Conservation (phyloP, 495 filamentous ascomycete species). For the Usnea hakonensis region DNA sequence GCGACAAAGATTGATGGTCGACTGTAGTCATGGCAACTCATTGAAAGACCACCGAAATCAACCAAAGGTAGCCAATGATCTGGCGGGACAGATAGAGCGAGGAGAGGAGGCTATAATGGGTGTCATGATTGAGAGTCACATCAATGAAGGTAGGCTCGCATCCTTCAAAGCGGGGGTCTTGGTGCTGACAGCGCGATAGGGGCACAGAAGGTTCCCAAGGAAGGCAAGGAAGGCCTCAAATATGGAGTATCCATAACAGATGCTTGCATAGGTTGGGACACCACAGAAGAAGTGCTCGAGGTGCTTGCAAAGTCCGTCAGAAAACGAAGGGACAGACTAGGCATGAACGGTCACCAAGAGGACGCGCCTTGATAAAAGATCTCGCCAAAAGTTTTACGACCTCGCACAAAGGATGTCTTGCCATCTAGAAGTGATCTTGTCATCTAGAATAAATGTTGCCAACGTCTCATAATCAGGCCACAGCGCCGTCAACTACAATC, state of each 20-base stretch:
- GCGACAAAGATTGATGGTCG: conserved; percentile 88
- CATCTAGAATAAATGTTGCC: too few species aligned
- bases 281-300: conserved; percentile 76
- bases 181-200: conserved; percentile 10
- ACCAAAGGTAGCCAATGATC: conserved; percentile 75
- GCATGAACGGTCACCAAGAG: conserved; percentile 29
- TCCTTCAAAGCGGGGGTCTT: too few species aligned
- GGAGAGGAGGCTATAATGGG: conserved; percentile 87
- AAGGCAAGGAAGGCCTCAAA: conserved; percentile 69
- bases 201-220: conserved; percentile 77
- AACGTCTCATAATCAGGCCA: too few species aligned
- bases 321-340: conserved; percentile 50
- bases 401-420: too few species aligned
- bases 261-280: conserved; percentile 93
- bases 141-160: conserved; percentile 68
- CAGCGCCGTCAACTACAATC: too few species aligned
- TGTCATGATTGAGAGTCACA: conserved; percentile 98
- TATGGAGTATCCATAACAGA: conserved; percentile 97
- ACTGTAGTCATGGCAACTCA: conserved; percentile 84
- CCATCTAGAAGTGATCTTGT: too few species aligned
- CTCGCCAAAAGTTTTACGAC: neutral
- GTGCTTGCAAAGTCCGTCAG: conserved; percentile 79
- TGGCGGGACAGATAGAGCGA: conserved; percentile 77
- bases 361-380: conserved; percentile 18
- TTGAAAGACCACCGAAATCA: conserved; percentile 71